Base-by-base conservation (phyloP, 768 basidiomycete genomes). In the Tricholoma sp. region DNA sequence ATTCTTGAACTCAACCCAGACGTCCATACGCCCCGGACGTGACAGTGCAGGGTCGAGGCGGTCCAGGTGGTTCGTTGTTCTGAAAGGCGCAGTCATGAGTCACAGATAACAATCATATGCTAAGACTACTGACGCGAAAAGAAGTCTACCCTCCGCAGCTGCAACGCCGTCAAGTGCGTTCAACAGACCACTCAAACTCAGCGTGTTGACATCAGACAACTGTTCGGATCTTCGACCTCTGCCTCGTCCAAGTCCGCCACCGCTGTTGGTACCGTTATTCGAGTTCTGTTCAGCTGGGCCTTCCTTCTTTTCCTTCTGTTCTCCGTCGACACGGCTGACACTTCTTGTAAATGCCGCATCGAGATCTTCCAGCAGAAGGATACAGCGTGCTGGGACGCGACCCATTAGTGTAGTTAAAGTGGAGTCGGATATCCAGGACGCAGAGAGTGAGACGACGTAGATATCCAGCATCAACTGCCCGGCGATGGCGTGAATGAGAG, bases 1-100 rank as follows among this genome's bases (percentile, higher is more conserved):
- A 59, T 89, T 86, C 76, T 86, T 89, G 76, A 95, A 95, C 69
- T 93, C 89, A 47, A 95, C 80, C 85, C 90, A 91, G 7, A 96
- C 89, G 65, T 95, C 94, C 88, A 91, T 90, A 29, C 89, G 87
- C 15, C 94, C 94, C 5, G 94, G 91, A 53, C 94, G 86, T n/a
- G 86, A 89, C 10, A 96, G 82, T 0, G 94, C 94, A 4, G 92
- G 90, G 63, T 96, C 94, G 1, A 96, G 80, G 33, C 88, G 83
- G 63, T 94, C 91, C n/a, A 94, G 76, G 65, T 95, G 93, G 70
- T 95, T 95, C 10, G 91, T 93, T 15, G 91, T 93, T 0, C 90
- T 91, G 12, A 15, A 32, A 13, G 18, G 47, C 11, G 18, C 57
- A 31, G 62, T 44, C 9, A 55, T 53, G 36, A 53, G 42, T 37